Conservation (phyloP, 2,329 filamentous ascomycete genomes). For the Phoma sp. region DNA sequence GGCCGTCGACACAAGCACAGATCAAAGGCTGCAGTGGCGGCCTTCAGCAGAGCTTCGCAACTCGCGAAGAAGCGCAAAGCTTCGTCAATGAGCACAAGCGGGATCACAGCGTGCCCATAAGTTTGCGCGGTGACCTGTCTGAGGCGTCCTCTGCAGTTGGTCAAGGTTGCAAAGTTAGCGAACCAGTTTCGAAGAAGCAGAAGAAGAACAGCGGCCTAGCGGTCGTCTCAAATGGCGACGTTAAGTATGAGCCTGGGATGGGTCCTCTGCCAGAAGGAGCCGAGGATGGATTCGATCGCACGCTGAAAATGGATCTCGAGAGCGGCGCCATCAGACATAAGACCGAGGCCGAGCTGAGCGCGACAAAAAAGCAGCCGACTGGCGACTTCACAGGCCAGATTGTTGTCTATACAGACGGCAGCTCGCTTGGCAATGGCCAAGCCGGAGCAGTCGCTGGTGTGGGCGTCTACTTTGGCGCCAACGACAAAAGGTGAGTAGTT, state of each 20-base stretch:
- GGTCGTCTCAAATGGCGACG: constrained; percentile 21
- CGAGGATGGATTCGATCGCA: constrained; percentile 69
- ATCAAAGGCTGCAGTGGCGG: constrained; percentile 76
- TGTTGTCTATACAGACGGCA: constrained; percentile 70
- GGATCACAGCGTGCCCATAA: constrained; percentile 31
- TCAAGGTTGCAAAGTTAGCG: constrained; percentile 22
- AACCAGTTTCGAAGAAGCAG: constrained; percentile 46
- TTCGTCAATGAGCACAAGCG: constrained; percentile 65
- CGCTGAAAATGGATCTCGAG: constrained; percentile 61
- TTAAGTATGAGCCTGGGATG: constrained; percentile 56
- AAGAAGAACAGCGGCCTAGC: constrained; percentile 41
- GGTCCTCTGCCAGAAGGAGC: constrained; percentile 63
- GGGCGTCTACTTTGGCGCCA: constrained; percentile 70
- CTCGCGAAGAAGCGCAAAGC: constrained; percentile 73
- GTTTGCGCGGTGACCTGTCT: constrained; percentile 37
- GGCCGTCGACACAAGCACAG: constrained; percentile 75
- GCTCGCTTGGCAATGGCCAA: constrained; percentile 65
- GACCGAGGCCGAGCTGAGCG: constrained; percentile 56
- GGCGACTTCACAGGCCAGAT: constrained; percentile 58
- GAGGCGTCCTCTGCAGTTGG: constrained; percentile 33
- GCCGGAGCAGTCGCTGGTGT: constrained; percentile 65
- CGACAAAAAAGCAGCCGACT: constrained; percentile 56
- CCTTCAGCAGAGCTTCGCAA: constrained; percentile 60
- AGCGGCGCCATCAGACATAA: constrained; percentile 65
- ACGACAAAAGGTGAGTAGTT: constrained; percentile 59